Evolutionary conservation across 306 rosid species (phyloP).

Genomic region (Bauhinia variegata): DNA sequence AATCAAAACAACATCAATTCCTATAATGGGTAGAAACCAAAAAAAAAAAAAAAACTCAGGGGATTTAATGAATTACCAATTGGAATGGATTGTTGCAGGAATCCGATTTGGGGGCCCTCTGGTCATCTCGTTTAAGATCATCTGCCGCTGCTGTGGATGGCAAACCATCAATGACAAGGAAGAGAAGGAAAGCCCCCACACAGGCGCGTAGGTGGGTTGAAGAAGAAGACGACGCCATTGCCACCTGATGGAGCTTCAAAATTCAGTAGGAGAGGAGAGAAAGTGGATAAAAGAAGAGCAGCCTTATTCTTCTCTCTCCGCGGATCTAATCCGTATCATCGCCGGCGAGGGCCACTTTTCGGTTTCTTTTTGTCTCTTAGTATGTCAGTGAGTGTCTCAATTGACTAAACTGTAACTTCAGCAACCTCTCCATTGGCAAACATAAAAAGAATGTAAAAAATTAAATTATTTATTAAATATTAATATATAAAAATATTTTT

Average conservation of each 20-base stretch:
- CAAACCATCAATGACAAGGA: conserved; percentile 33
- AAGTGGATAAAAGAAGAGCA: neutral
- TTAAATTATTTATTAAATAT: no score
- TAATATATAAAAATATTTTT: no score
- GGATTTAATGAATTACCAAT: conserved; percentile 54
- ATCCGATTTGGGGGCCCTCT: conserved; percentile 46
- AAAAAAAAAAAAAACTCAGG: neutral
- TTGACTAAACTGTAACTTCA: no score
- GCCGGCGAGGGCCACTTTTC: no score
- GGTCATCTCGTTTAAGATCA: conserved; percentile 56
- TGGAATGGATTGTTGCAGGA: conserved; percentile 71
- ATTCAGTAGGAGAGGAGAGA: conserved; percentile 4
- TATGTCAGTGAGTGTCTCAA: no score
- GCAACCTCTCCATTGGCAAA: no score
- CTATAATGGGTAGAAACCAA: neutral
- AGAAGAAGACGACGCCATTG: conserved; percentile 48
- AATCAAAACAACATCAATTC: neutral
- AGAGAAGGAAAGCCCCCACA: conserved; percentile 31
- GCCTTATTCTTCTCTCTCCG: neutral
- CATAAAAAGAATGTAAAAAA: no score
- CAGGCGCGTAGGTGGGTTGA: neutral
- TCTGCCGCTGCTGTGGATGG: conserved; percentile 38
- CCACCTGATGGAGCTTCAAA: conserved; percentile 21
- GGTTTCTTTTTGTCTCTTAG: no score
- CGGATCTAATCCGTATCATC: no score